A percentile compares a stretch with the other conserved stretches of the same genome.
Conservation (phyloP, 345 rosid species). For the Noccaea bulbosa region DNA sequence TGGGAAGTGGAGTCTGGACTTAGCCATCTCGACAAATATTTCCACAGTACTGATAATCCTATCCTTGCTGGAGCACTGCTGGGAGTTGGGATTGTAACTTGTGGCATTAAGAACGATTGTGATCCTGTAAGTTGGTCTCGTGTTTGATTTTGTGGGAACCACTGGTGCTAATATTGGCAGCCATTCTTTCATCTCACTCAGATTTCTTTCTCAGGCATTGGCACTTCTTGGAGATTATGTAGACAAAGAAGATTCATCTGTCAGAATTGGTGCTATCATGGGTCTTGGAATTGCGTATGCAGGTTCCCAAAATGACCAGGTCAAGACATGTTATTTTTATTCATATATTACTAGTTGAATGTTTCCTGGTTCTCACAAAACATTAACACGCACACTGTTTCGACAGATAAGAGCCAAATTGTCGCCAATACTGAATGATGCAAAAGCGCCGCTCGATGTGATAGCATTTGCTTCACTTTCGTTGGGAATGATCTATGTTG, state of each 20-base stretch:
- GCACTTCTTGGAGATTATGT: constrained; percentile 83
- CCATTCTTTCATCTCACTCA: constrained; percentile 31
- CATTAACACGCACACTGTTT: constrained; percentile 21
- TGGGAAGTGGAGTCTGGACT: constrained; percentile 99
- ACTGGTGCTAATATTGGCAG: background rate
- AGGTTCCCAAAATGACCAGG: constrained; percentile 86
- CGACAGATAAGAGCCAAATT: constrained; percentile 68
- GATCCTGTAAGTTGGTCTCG: constrained; percentile 75
- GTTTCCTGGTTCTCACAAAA: constrained; percentile 13
- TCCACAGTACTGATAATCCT: constrained; percentile 83
- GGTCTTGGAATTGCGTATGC: constrained; percentile 97
- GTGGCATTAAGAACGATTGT: constrained; percentile 80
- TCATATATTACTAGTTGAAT: constrained; percentile 16
- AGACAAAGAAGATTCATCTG: constrained; percentile 77
- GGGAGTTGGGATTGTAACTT: constrained; percentile 93
- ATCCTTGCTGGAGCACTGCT: constrained; percentile 91
- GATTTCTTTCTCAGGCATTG: constrained; percentile 63
- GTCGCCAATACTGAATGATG: constrained; percentile 68
- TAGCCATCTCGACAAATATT: constrained; percentile 86
- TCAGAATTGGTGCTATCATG: constrained; percentile 95
- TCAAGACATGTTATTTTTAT: constrained; percentile 28
- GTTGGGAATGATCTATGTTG: constrained; percentile 89
- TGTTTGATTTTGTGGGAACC: constrained; percentile 12
- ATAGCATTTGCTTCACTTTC: constrained; percentile 86
- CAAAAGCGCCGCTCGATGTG: constrained; percentile 80